A percentile compares a stretch with the other conserved stretches of the same genome.
Conservation (phyloP, 352 stramenopile genomes). For the Globisporangium acanthophoron region DNA sequence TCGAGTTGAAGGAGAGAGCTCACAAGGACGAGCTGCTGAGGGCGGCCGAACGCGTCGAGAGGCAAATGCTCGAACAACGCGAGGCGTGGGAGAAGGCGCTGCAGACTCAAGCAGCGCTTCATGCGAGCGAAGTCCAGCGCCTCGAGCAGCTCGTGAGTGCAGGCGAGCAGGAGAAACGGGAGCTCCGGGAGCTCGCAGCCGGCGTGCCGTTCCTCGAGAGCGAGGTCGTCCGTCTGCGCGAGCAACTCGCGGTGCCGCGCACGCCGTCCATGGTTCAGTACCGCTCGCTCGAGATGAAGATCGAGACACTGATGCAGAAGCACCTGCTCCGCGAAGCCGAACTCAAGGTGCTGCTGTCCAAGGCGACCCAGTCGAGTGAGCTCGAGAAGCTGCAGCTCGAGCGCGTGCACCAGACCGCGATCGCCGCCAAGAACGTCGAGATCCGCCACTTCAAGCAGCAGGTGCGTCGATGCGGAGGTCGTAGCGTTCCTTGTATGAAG, state of each 20-base stretch:
- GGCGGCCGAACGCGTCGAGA: constrained; percentile 19
- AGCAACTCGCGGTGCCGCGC: constrained; percentile 43
- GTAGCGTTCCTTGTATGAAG: no score
- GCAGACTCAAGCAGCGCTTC: constrained; percentile 19
- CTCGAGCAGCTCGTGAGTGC: constrained; percentile 22
- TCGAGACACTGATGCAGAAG: constrained; percentile 75
- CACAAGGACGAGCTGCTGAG: constrained; percentile 6
- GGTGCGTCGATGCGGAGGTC: constrained; percentile 8
- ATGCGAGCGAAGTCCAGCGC: constrained; percentile 28
- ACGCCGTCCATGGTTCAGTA: constrained; percentile 82
- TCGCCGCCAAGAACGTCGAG: constrained; percentile 73
- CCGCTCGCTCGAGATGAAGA: constrained; percentile 58
- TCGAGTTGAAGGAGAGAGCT: constrained; percentile 3
- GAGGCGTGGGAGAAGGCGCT: constrained; percentile 16
- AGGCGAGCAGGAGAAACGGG: constrained; percentile 23
- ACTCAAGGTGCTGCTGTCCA: constrained; percentile 62
- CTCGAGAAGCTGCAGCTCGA: constrained; percentile 58
- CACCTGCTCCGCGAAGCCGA: constrained; percentile 69
- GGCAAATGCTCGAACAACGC: constrained; percentile 20
- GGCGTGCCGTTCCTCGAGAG: constrained; percentile 45
- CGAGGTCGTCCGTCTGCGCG: constrained; percentile 35
- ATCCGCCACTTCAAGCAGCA: constrained; percentile 74
- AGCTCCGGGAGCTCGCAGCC: constrained; percentile 23
- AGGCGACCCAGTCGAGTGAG: constrained; percentile 57
- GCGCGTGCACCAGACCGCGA: constrained; percentile 45